Evolutionary conservation across 2,329 filamentous ascomycete genomes (phyloP), one percentile per base, ranked within the genome.

Genomic region (Pseudonectria buxi): DNA sequence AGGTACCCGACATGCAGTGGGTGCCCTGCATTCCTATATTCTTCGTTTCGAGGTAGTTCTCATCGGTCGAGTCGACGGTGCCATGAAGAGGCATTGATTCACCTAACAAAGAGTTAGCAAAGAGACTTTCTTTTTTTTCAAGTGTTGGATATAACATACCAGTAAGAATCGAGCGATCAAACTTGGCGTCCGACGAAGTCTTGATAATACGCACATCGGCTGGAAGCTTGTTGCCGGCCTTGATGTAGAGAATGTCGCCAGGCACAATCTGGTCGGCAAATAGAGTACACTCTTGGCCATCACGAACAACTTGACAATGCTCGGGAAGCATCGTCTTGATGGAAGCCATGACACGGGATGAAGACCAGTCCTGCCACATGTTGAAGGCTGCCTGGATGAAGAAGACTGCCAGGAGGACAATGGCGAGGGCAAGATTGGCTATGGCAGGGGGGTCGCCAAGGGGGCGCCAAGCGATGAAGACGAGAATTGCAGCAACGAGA

Each of bases 241-340:
- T 83, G 51, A 87, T 71, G 32, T 69, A 65, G 3, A 87, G 63
- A 0, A 88, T 57, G 49, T 88, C 83, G 14, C 83, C 83, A 1
- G 82, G 83, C 0, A 88, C 82, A 16, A 89, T 66, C 9, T 85
- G 74, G 1, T 64, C 56, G 0, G 76, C 77, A 3, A 65, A 58
- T 4, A 76, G 61, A 12, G 64, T 67, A 1, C 63, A 50, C 42
- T 72, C 64, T 4, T 55, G 50, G 2, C 77, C 72, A 44, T 84
- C 74, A 14, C 83, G 74, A 6, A 83, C 60, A 7, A 83, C 69
- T 16, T 79, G 64, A 48, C 80, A 86, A 39, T 78, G 69, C 47
- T 86, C 83, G 0, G 84, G 84, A n/a, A 89, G 68, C 83, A 89
- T 85, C 13, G 74, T 81, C 31, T 80, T 84, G 54, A 89, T 89